Percentiles rank a stretch among this genome's conserved stretches.
Conservation (phyloP, 805 yeast genomes). For the Candida ortonii region DNA sequence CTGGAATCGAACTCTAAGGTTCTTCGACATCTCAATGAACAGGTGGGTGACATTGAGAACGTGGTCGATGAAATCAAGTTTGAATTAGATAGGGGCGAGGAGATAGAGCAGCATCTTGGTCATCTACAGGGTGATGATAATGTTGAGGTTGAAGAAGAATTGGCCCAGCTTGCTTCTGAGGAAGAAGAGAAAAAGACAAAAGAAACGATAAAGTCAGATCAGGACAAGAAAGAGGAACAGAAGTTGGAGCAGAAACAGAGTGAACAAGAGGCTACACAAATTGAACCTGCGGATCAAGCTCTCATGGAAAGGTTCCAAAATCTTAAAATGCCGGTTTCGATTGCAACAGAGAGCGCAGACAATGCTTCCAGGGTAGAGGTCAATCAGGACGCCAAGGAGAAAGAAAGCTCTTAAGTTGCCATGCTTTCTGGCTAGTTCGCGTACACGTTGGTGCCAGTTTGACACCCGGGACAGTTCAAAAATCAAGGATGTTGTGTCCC, state of each 20-base stretch:
- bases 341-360: no score
- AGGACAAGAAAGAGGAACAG: slow-evolving; percentile 11
- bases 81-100: slow-evolving; percentile 21
- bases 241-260: slow-evolving; percentile 4
- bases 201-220: not conserved
- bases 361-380: no score
- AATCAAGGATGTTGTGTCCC: no score
- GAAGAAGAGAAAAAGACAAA: slow-evolving; percentile 6
- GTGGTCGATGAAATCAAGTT: slow-evolving; percentile 20
- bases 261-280: not conserved
- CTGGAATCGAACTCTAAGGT: slow-evolving; percentile 26
- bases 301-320: slow-evolving; percentile 11
- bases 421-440: no score
- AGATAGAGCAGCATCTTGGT: slow-evolving; percentile 17
- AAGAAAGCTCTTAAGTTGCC: no score
- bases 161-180: slow-evolving; percentile 11
- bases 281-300: slow-evolving; percentile 4
- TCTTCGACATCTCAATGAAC: slow-evolving; percentile 24
- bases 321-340: slow-evolving; percentile 6
- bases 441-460: no score
- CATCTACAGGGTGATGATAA: slow-evolving; percentile 19
- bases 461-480: no score
- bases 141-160: slow-evolving; percentile 25
- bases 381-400: no score
- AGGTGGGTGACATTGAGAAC: slow-evolving; percentile 21